Evolutionary conservation across 2,329 filamentous ascomycete species (phyloP), one percentile per base, ranked within the genome.

Genomic region (Cladosporium colombiae): DNA sequence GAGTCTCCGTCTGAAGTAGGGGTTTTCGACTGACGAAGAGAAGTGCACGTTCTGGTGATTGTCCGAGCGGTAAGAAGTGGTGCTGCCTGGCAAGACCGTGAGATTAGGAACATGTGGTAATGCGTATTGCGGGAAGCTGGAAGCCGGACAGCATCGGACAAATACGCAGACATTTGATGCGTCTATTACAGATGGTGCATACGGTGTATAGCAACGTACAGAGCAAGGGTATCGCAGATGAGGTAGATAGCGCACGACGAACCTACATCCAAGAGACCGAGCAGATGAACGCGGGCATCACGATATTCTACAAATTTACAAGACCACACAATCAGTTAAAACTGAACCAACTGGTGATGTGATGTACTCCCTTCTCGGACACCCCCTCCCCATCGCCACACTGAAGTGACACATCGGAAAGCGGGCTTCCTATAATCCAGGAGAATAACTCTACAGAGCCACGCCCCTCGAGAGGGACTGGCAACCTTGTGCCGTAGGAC

Each of bases 341-440:
- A 16, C 7, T 23, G 57, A 27, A 62, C 29, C 50, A 46, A 23
- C 49, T 53, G 31, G 29, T 62, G 50, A 66, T 57, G 62, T 65
- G 79, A 83, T 86, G 85, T 88, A 80, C 87, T 88, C 88, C 86
- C 83, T 89, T 85, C 77, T 85, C 89, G 86, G 88, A 89, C 88
- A 89, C 89, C 86, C 82, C 80, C 80, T 81, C 80, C 85, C 83
- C 87, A 87, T 89, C 86, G 87, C 86, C 86, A 84, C 88, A 87
- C 89, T 69, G 88, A 90, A 87, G 88, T 81, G 85, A 89, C 86
- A 80, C 86, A 85, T 85, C 86, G 87, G 84, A 83, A 83, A 82
- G 80, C 81, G 83, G 87, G 89, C 86, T 90, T 90, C 88, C 88
- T 90, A 89, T 87, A 83, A 75, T 76, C 75, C 74, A 78, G 79